A percentile compares a stretch with the other conserved stretches of the same genome.
phyloP scores from a whole-genome alignment of 805 yeast species.

The Kodamaea restingae region DNA sequence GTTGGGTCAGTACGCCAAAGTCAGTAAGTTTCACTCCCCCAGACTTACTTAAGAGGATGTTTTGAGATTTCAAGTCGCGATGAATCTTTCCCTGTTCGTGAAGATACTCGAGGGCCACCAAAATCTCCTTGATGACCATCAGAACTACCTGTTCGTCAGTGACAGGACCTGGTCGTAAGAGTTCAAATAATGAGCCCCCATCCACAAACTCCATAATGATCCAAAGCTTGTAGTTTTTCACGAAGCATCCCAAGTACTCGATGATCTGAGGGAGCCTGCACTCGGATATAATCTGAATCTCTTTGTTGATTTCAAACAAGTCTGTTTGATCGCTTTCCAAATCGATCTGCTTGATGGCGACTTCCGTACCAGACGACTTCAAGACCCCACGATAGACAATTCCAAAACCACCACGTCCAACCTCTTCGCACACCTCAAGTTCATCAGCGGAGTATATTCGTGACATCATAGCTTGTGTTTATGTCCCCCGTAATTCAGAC shows the following conservation, averaged over 20 bases:
- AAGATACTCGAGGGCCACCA: conserved; percentile 60
- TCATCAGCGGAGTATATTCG: conserved; percentile 30
- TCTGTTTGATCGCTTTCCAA: conserved; percentile 63
- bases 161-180: conserved; percentile 57
- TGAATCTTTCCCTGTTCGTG: conserved; percentile 79
- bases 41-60: conserved; percentile 31
- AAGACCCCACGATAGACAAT: conserved; percentile 65
- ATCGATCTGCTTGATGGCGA: conserved; percentile 66
- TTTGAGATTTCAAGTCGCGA: conserved; percentile 42
- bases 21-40: conserved; percentile 44
- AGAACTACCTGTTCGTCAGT: conserved; percentile 50
- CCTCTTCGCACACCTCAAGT: conserved; percentile 45
- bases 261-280: conserved; percentile 64
- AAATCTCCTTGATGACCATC: conserved; percentile 49
- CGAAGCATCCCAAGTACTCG: conserved; percentile 66
- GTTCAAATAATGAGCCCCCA: conserved; percentile 71
- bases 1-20: conserved; percentile 44
- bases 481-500: too few species aligned
- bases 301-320: conserved; percentile 67
- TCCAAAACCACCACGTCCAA: conserved; percentile 79
- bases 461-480: conserved; percentile 1
- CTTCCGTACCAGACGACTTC: conserved; percentile 38
- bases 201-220: conserved; percentile 78
- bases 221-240: conserved; percentile 67
- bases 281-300: conserved; percentile 63